A percentile compares a stretch with the other conserved stretches of the same genome.
phyloP scores from a whole-genome alignment of 1,284 basidiomycete species.

The Cryptococcus sp. region DNA sequence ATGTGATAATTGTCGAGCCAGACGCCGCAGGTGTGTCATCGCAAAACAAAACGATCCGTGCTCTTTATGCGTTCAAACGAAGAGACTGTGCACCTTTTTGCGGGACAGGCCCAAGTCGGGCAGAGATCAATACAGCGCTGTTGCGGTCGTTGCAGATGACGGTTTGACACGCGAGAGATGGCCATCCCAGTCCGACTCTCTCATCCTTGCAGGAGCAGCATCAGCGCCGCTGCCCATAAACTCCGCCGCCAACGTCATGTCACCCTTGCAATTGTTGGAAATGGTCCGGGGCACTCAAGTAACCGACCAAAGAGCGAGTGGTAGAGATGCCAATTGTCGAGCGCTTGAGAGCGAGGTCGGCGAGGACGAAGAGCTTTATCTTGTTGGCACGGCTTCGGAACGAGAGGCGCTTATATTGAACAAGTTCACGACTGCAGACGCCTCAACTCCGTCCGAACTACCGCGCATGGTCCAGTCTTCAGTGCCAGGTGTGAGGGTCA shows the following conservation, averaged over 20 bases:
- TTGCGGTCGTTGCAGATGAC: too few species aligned
- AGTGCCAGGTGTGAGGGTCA: conserved; percentile 7
- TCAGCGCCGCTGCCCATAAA: not conserved
- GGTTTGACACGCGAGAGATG: too few species aligned
- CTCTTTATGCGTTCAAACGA: conserved; percentile 2
- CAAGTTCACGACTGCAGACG: conserved; percentile 3
- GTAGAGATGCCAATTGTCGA: too few species aligned
- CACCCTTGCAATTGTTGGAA: too few species aligned
- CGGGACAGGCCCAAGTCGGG: not conserved
- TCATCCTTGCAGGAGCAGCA: not conserved
- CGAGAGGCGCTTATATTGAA: conserved; percentile 18
- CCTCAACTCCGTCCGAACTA: not conserved
- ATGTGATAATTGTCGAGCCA: conserved; percentile 9
- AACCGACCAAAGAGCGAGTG: too few species aligned
- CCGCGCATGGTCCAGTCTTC: too few species aligned
- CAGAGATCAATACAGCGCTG: too few species aligned
- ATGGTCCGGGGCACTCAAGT: too few species aligned
- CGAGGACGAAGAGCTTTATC: conserved; percentile 18
- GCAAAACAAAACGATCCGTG: not conserved
- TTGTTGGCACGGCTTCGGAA: conserved; percentile 20
- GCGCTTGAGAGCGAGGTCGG: conserved; percentile 18
- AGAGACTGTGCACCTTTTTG: conserved; percentile 7
- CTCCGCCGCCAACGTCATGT: not conserved
- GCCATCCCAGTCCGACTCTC: too few species aligned
- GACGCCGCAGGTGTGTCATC: conserved; percentile 8